A percentile compares a stretch with the other conserved stretches of the same genome.
Evolutionary conservation across 2,329 filamentous ascomycete genomes (phyloP).

Genomic region (Fusarium tjaetaba): DNA sequence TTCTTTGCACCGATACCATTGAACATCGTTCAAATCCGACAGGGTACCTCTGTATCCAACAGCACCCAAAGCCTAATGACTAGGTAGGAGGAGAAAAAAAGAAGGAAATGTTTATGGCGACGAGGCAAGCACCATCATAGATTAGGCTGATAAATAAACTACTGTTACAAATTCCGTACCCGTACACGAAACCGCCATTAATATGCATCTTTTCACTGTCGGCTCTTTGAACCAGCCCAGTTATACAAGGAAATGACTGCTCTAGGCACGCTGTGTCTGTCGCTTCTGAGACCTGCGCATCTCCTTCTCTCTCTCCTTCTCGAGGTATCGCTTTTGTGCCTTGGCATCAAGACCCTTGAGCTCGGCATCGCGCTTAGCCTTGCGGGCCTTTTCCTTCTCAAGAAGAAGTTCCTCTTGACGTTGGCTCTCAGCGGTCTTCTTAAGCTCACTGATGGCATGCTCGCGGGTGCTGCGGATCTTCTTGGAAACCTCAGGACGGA

Average conservation of each 20-base stretch:
- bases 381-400: slow-evolving; percentile 80
- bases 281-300: slow-evolving; percentile 65
- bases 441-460: slow-evolving; percentile 80
- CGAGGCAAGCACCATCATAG: slow-evolving; percentile 10
- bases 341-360: slow-evolving; percentile 81
- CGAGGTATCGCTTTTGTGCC: slow-evolving; percentile 85
- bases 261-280: slow-evolving; percentile 62
- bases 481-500: slow-evolving; percentile 88
- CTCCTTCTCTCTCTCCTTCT: slow-evolving; percentile 82
- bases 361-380: slow-evolving; percentile 88
- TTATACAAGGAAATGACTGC: background rate
- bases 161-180: slow-evolving; percentile 29
- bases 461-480: slow-evolving; percentile 86
- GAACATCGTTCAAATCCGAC: background rate
- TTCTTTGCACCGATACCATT: background rate
- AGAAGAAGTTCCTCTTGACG: slow-evolving; percentile 80
- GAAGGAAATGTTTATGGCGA: background rate
- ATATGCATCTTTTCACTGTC: slow-evolving; percentile 6
- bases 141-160: slow-evolving; percentile 34
- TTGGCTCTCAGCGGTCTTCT: slow-evolving; percentile 80
- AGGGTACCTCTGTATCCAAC: background rate
- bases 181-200: slow-evolving; percentile 21
- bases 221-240: background rate
- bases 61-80: background rate
- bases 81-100: background rate